These are phyloP conservation scores for Cordyceps tenuipes DNA, from an alignment of 2,329 filamentous ascomycete genomes.

Conservation along the genomic window DNA sequence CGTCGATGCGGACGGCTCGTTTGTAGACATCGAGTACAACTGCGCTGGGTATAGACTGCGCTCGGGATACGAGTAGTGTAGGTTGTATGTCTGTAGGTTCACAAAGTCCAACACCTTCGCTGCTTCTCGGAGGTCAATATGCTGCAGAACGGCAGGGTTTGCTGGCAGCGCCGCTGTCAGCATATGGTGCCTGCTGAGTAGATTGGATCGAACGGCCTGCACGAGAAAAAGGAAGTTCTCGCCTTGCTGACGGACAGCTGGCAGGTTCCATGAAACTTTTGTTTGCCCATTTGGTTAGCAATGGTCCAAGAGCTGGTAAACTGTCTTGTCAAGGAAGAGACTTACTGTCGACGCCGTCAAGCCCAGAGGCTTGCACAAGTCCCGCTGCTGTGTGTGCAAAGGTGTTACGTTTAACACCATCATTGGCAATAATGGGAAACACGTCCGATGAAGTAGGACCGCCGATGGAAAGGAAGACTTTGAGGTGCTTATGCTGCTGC, in stretches of 20 bases:
- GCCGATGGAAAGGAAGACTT: constrained; percentile 70
- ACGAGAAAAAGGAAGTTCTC: constrained; percentile 63
- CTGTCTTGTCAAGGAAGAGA: constrained; percentile 1
- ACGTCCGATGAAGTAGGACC: constrained; percentile 56
- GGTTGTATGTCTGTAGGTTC: constrained; percentile 77
- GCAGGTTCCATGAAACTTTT: constrained; percentile 75
- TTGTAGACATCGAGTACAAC: constrained; percentile 54
- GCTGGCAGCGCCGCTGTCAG: constrained; percentile 67
- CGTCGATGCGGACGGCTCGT: constrained; percentile 57
- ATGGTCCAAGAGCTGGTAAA: background rate
- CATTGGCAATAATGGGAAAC: constrained; percentile 59
- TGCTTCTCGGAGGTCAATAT: constrained; percentile 58
- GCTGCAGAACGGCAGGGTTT: constrained; percentile 53
- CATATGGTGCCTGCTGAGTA: constrained; percentile 61
- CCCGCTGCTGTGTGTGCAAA: constrained; percentile 61
- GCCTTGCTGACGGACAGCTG: constrained; percentile 56
- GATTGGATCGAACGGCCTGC: constrained; percentile 53
- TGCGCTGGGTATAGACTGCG: constrained; percentile 69
- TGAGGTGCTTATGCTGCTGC: constrained; percentile 58
- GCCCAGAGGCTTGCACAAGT: constrained; percentile 60
- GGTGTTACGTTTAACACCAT: constrained; percentile 51
- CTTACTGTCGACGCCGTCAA: constrained; percentile 58
- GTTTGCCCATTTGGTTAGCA: background rate
- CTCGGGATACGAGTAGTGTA: constrained; percentile 61
- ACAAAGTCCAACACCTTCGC: constrained; percentile 63